phyloP scores from a whole-genome alignment of 441 rosid genomes.

The Kokia cookei region DNA sequence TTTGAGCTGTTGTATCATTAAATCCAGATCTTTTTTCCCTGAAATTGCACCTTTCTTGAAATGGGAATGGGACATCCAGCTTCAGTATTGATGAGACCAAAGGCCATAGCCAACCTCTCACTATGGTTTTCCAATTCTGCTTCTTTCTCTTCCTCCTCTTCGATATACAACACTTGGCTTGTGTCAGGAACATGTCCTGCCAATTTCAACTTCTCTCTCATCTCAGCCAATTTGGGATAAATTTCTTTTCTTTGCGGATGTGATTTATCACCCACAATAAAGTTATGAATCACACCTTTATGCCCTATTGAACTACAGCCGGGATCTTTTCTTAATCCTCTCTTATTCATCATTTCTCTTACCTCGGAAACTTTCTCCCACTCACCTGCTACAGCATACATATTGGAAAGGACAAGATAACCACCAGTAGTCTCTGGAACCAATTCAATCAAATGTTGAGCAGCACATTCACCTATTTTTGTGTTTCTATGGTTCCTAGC shows the following conservation, averaged over 20 bases:
- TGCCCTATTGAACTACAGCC: slow-evolving; percentile 48
- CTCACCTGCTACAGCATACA: slow-evolving; percentile 42
- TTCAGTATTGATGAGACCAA: slow-evolving; percentile 35
- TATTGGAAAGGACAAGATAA: slow-evolving; percentile 39
- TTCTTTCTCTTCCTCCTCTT: slow-evolving; percentile 42
- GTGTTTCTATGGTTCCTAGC: slow-evolving; percentile 31
- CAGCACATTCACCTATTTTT: slow-evolving; percentile 40
- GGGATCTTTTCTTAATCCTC: slow-evolving; percentile 37
- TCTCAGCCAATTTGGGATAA: slow-evolving; percentile 35
- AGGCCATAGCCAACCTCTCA: slow-evolving; percentile 53
- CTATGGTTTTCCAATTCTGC: slow-evolving; percentile 44
- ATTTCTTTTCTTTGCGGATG: slow-evolving; percentile 31
- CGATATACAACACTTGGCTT: slow-evolving; percentile 33
- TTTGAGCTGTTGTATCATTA: background rate
- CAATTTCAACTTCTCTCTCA: slow-evolving; percentile 31
- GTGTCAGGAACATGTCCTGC: slow-evolving; percentile 45
- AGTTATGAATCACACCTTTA: slow-evolving; percentile 35
- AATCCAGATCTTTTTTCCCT: background rate
- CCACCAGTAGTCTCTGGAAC: slow-evolving; percentile 36
- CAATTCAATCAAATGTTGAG: slow-evolving; percentile 22
- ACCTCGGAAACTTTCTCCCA: slow-evolving; percentile 46
- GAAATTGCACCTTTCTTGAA: background rate
- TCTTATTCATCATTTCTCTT: slow-evolving; percentile 45
- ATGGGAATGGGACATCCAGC: slow-evolving; percentile 28
- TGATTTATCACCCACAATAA: slow-evolving; percentile 41